Conservation (phyloP, 345 rosid genomes). For the Boechera divaricarpa region DNA sequence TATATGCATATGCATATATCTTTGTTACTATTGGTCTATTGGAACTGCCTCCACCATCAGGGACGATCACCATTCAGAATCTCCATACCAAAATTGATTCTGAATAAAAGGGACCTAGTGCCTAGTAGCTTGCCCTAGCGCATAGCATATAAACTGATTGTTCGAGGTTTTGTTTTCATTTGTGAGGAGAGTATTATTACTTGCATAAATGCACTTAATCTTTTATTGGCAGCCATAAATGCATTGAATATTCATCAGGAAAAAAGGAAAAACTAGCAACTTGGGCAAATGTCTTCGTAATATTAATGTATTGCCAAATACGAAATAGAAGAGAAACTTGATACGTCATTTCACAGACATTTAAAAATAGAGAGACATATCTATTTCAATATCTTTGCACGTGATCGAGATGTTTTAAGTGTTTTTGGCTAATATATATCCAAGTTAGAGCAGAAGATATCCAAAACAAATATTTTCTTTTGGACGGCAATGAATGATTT, state of each 20-base stretch:
- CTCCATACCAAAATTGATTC: neutral
- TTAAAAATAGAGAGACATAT: slow-evolving; percentile 15
- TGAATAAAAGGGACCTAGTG: slow-evolving; percentile 16
- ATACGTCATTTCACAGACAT: neutral
- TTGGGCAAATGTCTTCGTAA: slow-evolving; percentile 11
- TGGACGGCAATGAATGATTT: slow-evolving; percentile 10
- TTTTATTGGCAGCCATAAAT: neutral
- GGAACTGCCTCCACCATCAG: too few species aligned
- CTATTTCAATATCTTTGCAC: slow-evolving; percentile 24
- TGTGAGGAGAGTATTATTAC: neutral
- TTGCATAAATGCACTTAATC: neutral
- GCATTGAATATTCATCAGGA: neutral
- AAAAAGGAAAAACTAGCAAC: neutral
- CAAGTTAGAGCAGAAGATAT: slow-evolving; percentile 7
- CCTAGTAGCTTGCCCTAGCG: slow-evolving; percentile 18
- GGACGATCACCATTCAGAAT: too few species aligned
- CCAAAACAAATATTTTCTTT: neutral
- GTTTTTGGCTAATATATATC: slow-evolving; percentile 18
- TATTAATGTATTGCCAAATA: slow-evolving; percentile 18
- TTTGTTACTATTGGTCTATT: too few species aligned
- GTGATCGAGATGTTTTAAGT: slow-evolving; percentile 25
- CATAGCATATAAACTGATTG: slow-evolving; percentile 13
- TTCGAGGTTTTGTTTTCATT: slow-evolving; percentile 16
- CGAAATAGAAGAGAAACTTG: slow-evolving; percentile 15
- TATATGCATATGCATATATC: too few species aligned